Evolutionary conservation across 1,284 basidiomycete genomes (phyloP).

Genomic region (Macrocystidia cucumis): DNA sequence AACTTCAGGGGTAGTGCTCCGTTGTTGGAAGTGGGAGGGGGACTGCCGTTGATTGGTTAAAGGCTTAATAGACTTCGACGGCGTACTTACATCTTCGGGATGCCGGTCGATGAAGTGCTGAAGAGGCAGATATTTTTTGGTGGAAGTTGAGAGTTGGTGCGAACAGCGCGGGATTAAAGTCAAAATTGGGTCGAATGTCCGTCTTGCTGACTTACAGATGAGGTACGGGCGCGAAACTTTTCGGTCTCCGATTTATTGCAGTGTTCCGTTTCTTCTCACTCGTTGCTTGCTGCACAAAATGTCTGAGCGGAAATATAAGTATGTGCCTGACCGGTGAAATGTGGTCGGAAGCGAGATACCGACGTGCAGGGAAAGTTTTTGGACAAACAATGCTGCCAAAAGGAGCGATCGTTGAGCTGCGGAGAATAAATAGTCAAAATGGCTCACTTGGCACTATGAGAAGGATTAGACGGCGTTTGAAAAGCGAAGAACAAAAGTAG

Average conservation of each 20-base stretch:
- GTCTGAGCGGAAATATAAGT: constrained; percentile 32
- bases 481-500: constrained; percentile 8
- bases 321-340: constrained; percentile 14
- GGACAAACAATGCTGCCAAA: constrained; percentile 60
- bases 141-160: constrained; percentile 16
- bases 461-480: constrained; percentile 11
- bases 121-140: constrained; percentile 14
- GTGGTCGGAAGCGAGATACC: constrained; percentile 19
- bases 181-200: no score
- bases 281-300: constrained; percentile 74
- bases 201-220: constrained; percentile 38
- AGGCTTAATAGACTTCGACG: constrained; percentile 8
- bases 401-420: constrained; percentile 2
- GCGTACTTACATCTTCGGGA: constrained; percentile 22
- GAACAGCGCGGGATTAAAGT: no score
- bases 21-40: constrained; percentile 23
- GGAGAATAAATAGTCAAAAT: constrained; percentile 9
- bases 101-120: constrained; percentile 22
- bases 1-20: constrained; percentile 15
- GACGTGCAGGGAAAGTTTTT: constrained; percentile 84
- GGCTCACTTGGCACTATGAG: constrained; percentile 53
- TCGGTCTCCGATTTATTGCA: constrained; percentile 49
- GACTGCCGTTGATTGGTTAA: constrained; percentile 19
- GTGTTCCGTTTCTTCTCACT: constrained; percentile 70
- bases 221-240: constrained; percentile 41